Evolutionary conservation across 1,284 basidiomycete genomes (phyloP), one percentile per base, ranked within the genome.

Genomic region (Trichosporon coremiiforme): DNA sequence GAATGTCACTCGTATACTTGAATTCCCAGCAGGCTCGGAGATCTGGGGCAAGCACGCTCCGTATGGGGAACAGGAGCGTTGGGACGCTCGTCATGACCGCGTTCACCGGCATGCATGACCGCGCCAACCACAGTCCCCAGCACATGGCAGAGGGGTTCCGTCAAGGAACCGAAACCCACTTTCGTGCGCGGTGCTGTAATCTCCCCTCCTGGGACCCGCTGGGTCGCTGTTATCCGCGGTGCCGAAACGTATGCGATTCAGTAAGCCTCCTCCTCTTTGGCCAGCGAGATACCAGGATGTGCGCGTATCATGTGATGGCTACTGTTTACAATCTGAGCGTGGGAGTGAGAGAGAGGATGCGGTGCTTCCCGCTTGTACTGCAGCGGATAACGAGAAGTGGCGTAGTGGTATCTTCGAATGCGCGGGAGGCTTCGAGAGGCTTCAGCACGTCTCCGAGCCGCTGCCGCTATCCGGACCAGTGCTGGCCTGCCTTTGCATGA

Each of bases 131-230:
- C n/a, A n/a, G n/a, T n/a, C n/a, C n/a, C n/a, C n/a, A 6, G 47
- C 20, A 53, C 47, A 8, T 9, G 22, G 47, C 47, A 8, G 47
- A 53, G n/a, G 47, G 20, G n/a, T 53, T 53, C 47, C 47, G 47
- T 20, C 47, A 22, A 47, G 47, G 47, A 53, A 53, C 47, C 47
- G 47, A 53, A 22, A 53, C 47, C 47, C n/a, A 22, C n/a, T 53
- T 22, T 22, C 20, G 47, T 53, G 45, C 45, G 47, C 47, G n/a
- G 22, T 53, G 47, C 47, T 53, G 47, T 53, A 53, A 53, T 53
- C 8, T 38, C 36, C 47, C 47, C 20, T 15, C 9, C 5, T 53
- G 41, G 41, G 4, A 45, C 41, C 41, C 41, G 4, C 45, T 47
- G 45, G 17, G 33, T 33, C 15, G n/a, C 47, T 53, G 4, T 12